These are phyloP conservation scores for Moesziomyces aphidis DNA, from an alignment of 1,284 basidiomycete species.

Conservation along the genomic window DNA sequence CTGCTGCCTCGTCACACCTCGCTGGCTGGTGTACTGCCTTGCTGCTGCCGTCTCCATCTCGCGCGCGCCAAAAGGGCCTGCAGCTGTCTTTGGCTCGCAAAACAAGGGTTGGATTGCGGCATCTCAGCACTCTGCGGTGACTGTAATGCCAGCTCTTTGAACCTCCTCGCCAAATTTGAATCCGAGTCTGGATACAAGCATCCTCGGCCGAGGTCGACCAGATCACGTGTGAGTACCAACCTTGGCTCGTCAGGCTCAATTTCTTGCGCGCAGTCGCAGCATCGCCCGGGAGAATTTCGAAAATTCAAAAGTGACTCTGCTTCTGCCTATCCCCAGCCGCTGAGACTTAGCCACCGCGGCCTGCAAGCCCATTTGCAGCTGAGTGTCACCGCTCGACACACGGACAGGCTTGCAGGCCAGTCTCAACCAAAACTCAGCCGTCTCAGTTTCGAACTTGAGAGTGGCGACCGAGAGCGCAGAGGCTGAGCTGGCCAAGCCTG, in stretches of 20 bases:
- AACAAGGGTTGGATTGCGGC: slow-evolving; percentile 29
- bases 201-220: slow-evolving; percentile 2
- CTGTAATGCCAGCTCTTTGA: neutral
- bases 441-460: neutral
- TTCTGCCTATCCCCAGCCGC: neutral
- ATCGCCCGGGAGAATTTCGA: too few relatives aligned
- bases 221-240: neutral
- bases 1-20: neutral
- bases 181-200: neutral
- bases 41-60: slow-evolving; percentile 12
- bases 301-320: neutral
- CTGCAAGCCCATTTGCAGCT: neutral
- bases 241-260: neutral
- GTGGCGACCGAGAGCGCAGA: too few relatives aligned
- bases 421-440: neutral
- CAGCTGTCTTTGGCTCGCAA: slow-evolving; percentile 4
- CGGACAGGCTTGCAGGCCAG: neutral
- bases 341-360: neutral
- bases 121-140: slow-evolving; percentile 1
- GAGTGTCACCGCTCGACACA: too few relatives aligned
- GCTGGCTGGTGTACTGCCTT: neutral
- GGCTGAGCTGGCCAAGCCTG: neutral
- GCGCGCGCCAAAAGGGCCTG: neutral
- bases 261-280: slow-evolving; percentile 4
- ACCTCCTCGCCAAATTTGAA: neutral